Base-by-base conservation (phyloP, 2,329 filamentous ascomycete species). In the Lasiodiplodia gonubiensis region DNA sequence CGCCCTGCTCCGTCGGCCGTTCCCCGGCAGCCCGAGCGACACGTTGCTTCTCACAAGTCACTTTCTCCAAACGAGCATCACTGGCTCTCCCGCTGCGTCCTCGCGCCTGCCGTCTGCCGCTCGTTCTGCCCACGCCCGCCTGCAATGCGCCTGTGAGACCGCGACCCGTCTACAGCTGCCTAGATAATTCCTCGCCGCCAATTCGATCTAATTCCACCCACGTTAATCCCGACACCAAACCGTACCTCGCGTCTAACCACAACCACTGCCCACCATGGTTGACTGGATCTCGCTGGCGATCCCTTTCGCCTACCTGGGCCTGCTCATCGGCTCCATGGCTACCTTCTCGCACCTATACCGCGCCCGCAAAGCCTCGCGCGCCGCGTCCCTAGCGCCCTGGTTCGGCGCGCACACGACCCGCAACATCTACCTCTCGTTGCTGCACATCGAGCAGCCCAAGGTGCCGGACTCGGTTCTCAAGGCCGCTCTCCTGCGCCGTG, bases 271-370 rank as follows among this genome's bases (percentile, higher is more conserved):
- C 33, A 79, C 73, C 68, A 85, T 85, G 80, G 82, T 87, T 69
- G 88, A 96, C 85, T 97, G 93, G 93, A 83, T 91, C 81, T 91
- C 92, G 82, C 90, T 98, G 69, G 84, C 89, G 76, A 88, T 97
- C 75, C 94, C 95, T 69, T 87, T 97, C 76, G 90, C 92, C 81
- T 99, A 99, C 81, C 86, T 99, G 68, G 86, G 88, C 72, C 92
- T 98, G 68, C 89, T 99, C 66, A 86, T 92, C 75, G 93, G 93
- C 75, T 94, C 93, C 42, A 88, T 99, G 72, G 90, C 91, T 77
- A 95, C 93, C 71, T 99, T 99, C 82, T 96, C 93, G 57, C 92
- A 88, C 67, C 88, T 98, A 70, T 98, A 98, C 81, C 90, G 94
- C 75, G 94, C 95, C 82, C 89, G 95, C 80, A 95, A 97, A 86